A percentile compares a stretch with the other conserved stretches of the same genome.
Conservation (phyloP, 768 basidiomycete genomes). For the Psilocybe azurescens region DNA sequence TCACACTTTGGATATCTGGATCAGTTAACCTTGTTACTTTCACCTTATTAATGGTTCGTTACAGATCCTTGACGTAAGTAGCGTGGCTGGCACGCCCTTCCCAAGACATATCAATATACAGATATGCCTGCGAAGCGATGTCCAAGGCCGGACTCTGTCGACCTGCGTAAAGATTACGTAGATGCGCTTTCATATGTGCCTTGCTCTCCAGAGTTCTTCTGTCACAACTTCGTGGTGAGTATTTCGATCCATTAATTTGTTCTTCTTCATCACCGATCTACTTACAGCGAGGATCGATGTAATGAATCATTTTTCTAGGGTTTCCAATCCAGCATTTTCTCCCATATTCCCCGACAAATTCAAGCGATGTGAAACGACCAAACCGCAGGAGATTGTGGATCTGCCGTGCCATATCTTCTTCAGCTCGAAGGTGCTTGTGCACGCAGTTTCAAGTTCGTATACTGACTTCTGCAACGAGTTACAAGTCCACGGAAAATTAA, state of each 20-base stretch:
- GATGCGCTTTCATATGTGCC: constrained; percentile 28
- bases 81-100: constrained; percentile 33
- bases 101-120: constrained; percentile 7
- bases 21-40: constrained; percentile 17
- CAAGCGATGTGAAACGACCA: constrained; percentile 26
- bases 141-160: constrained; percentile 26
- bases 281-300: constrained; percentile 39
- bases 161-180: constrained; percentile 32
- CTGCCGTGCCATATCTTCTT: constrained; percentile 32
- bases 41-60: constrained; percentile 25
- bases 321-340: constrained; percentile 13
- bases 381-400: constrained; percentile 31
- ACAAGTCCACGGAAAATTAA: constrained; percentile 22
- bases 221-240: constrained; percentile 19
- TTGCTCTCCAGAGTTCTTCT: constrained; percentile 20
- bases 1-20: constrained; percentile 25
- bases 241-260: constrained; percentile 26
- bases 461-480: constrained; percentile 30
- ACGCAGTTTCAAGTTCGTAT: constrained; percentile 22
- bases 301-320: constrained; percentile 17
- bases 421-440: constrained; percentile 19
- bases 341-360: constrained; percentile 22
- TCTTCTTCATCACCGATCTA: constrained; percentile 35
- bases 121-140: constrained; percentile 30
- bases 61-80: constrained; percentile 24